Conservation (phyloP, 1,139 yeast species). For the Saccharomyces pastorianus region DNA sequence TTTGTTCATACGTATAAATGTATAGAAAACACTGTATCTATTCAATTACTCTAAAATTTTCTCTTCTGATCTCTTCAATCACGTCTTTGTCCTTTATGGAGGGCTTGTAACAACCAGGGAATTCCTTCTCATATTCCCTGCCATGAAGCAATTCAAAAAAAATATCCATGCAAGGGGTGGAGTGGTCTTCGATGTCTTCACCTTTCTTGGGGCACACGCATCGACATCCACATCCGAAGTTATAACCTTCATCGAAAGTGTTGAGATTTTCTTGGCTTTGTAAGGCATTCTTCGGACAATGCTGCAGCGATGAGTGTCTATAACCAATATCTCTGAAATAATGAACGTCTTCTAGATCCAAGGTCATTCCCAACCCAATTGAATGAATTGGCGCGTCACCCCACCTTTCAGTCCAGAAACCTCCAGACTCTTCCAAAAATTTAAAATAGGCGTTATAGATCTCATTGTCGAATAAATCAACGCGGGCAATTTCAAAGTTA, state of each 20-base stretch:
- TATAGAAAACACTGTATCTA: neutral
- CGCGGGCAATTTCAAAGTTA: slow-evolving; percentile 79
- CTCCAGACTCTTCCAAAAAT: slow-evolving; percentile 59
- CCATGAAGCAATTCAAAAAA: slow-evolving; percentile 13
- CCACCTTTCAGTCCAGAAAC: slow-evolving; percentile 82
- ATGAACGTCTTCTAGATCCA: slow-evolving; percentile 59
- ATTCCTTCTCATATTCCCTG: slow-evolving; percentile 7
- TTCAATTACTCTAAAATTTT: slow-evolving; percentile 7
- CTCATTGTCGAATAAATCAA: slow-evolving; percentile 58
- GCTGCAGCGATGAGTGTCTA: slow-evolving; percentile 63
- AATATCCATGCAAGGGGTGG: slow-evolving; percentile 16
- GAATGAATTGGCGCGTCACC: slow-evolving; percentile 93
- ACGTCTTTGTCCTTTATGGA: slow-evolving; percentile 8
- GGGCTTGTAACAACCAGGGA: slow-evolving; percentile 8
- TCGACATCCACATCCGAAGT: slow-evolving; percentile 30
- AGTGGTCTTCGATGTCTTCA: slow-evolving; percentile 19
- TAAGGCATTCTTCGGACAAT: slow-evolving; percentile 59
- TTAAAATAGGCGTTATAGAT: slow-evolving; percentile 57
- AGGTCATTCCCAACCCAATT: slow-evolving; percentile 65
- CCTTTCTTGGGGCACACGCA: slow-evolving; percentile 63
- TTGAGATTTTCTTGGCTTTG: neutral
- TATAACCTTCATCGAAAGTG: neutral
- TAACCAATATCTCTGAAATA: slow-evolving; percentile 86
- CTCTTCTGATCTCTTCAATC: slow-evolving; percentile 13
- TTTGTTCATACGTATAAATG: neutral